Percentiles rank a stretch among this genome's conserved stretches.
phyloP scores from a whole-genome alignment of 768 basidiomycete species.

The Calocybe indica region DNA sequence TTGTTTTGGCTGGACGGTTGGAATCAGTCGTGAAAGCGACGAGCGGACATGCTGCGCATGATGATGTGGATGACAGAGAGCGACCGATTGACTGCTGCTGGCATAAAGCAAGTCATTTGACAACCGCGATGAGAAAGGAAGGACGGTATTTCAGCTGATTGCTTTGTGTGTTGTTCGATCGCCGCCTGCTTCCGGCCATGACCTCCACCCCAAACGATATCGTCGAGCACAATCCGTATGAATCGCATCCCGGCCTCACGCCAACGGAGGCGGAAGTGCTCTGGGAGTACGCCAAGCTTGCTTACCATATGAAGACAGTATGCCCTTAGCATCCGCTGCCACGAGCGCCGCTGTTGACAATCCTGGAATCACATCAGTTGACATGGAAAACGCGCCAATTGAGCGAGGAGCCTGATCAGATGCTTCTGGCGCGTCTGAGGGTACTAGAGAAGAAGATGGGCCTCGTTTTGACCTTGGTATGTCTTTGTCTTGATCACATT shows the following conservation, averaged over 20 bases:
- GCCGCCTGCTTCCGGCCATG: no score
- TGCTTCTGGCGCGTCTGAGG: slow-evolving; percentile 69
- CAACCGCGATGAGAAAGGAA: no score
- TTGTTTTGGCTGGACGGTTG: no score
- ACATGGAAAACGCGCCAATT: slow-evolving; percentile 63
- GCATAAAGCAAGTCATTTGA: no score
- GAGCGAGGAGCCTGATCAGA: slow-evolving; percentile 71
- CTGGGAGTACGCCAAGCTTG: slow-evolving; percentile 90
- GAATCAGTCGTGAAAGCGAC: no score
- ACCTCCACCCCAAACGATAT: slow-evolving; percentile 24
- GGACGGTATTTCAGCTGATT: no score
- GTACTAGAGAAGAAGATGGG: slow-evolving; percentile 92
- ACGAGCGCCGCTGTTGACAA: background rate
- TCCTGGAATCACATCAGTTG: slow-evolving; percentile 34
- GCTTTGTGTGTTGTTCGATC: no score
- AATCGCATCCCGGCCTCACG: slow-evolving; percentile 60
- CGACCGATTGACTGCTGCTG: no score
- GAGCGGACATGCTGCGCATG: no score
- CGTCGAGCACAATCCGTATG: slow-evolving; percentile 65
- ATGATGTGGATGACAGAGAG: no score
- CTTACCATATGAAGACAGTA: slow-evolving; percentile 75
- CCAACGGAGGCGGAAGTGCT: slow-evolving; percentile 72
- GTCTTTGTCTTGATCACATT: slow-evolving; percentile 13
- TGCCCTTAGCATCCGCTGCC: slow-evolving; percentile 16
- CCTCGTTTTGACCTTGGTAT: slow-evolving; percentile 85